Evolutionary conservation across 2,329 filamentous ascomycete genomes (phyloP), one percentile per base, ranked within the genome.

Genomic region (Cordyceps javanica): DNA sequence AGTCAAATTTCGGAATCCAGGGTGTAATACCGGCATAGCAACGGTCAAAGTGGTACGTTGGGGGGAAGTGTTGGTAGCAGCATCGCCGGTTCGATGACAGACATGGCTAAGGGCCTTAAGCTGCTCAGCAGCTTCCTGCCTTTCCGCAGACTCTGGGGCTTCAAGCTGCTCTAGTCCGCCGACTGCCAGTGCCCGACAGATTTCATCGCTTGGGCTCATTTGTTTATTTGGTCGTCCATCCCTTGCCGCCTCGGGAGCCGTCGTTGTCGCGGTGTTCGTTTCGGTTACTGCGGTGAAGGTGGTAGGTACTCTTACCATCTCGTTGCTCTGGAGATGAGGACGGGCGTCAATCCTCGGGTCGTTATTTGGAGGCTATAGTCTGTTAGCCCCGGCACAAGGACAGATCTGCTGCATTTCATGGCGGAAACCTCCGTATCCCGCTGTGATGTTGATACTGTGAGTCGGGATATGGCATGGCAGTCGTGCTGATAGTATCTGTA

Each of bases 101-200:
- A 86, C 78, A 63, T 87, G 82, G 62, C 83, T 86, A 41, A 87
- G 68, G 2, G 83, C 83, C 64, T 87, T 86, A 7, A 87, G 74
- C 67, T 87, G n/a, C n/a, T n/a, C n/a, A n/a, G n/a, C n/a, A n/a
- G n/a, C n/a, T n/a, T n/a, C n/a, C n/a, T n/a, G n/a, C n/a, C n/a
- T n/a, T n/a, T n/a, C n/a, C n/a, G n/a, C n/a, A n/a, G n/a, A n/a
- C n/a, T n/a, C n/a, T n/a, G n/a, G 68, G 2, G 83, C 83, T 64
- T 87, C 86, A 7, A 87, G 74, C 67, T 87, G 83, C 65, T 87
- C 83, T 7, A 57, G 42, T n/a, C 58, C 54, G 1, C 55, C 38
- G 4, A 54, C 26, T 23, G 36, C 44, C 1, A 44, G 41, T 28
- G 41, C 55, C 14, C 44, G 32, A 39, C 50, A 45, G n/a, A 59